Conservation (phyloP, 352 stramenopile species). For the Phytopythium delawarense region DNA sequence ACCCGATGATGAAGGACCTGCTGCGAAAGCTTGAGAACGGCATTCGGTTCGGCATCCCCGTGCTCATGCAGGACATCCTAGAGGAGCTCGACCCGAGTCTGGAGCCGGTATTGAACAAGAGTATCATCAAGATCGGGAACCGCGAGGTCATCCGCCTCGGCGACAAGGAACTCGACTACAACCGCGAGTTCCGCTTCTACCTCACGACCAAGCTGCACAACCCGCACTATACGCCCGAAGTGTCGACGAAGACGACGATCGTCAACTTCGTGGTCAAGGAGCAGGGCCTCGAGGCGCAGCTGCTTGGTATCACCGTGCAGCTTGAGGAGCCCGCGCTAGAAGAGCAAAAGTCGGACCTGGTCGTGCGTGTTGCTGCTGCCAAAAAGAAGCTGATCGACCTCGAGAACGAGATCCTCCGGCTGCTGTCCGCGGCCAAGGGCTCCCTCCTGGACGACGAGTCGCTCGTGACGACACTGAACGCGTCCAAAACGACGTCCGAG, state of each 20-base stretch:
- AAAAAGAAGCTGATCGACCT: constrained; percentile 96
- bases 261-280: constrained; percentile 97
- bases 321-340: constrained; percentile 93
- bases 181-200: constrained; percentile 93
- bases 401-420: constrained; percentile 93
- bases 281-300: constrained; percentile 92
- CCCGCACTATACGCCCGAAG: constrained; percentile 93
- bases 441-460: constrained; percentile 93
- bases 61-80: constrained; percentile 94
- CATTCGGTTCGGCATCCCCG: constrained; percentile 91
- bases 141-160: constrained; percentile 92
- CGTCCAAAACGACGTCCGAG: constrained; percentile 93
- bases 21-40: constrained; percentile 92
- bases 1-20: constrained; percentile 95
- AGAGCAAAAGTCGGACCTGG: constrained; percentile 92
- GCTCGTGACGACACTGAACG: constrained; percentile 93
- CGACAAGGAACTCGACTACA: constrained; percentile 96
- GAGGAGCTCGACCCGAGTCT: constrained; percentile 95
- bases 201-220: constrained; percentile 96
- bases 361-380: constrained; percentile 87
- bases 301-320: constrained; percentile 93
- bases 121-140: constrained; percentile 93
- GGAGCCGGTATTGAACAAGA: constrained; percentile 92
- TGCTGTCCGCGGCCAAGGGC: constrained; percentile 90
- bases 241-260: constrained; percentile 95